These are phyloP conservation scores for Cylindrodendrum hubeiense DNA, from an alignment of 2,329 filamentous ascomycete species.

Conservation along the genomic window DNA sequence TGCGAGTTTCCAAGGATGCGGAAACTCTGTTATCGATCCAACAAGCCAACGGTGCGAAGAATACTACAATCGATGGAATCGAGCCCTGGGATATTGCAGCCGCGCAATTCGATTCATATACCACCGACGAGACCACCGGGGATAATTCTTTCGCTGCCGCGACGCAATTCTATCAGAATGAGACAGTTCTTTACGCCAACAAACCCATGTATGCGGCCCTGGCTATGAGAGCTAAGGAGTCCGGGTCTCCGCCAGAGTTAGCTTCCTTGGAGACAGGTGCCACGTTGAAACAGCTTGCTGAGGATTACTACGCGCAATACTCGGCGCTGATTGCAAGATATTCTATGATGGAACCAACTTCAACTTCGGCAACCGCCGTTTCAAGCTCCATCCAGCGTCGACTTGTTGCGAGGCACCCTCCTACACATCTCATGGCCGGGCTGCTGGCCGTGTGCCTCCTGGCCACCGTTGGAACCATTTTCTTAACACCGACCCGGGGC, in stretches of 20 bases:
- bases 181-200: constrained; percentile 47
- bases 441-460: constrained; percentile 45
- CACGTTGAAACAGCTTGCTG: constrained; percentile 42
- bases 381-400: constrained; percentile 46
- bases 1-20: constrained; percentile 34
- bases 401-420: constrained; percentile 45
- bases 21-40: constrained; percentile 29
- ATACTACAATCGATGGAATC: constrained; percentile 35
- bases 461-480: constrained; percentile 35
- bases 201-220: constrained; percentile 50
- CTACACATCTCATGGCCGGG: constrained; percentile 48
- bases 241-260: constrained; percentile 32
- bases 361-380: constrained; percentile 36
- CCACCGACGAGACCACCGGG: constrained; percentile 11
- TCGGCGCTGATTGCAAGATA: constrained; percentile 49
- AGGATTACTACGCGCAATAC: constrained; percentile 51
- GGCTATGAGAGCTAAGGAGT: constrained; percentile 40
- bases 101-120: constrained; percentile 37
- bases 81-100: constrained; percentile 36
- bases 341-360: constrained; percentile 43
- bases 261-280: constrained; percentile 40
- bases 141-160: constrained; percentile 12
- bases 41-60: constrained; percentile 15
- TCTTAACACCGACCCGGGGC: constrained; percentile 44
- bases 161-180: constrained; percentile 34